These are phyloP conservation scores for Irpex rosettiformis DNA, from an alignment of 1,284 basidiomycete species.

Conservation along the genomic window DNA sequence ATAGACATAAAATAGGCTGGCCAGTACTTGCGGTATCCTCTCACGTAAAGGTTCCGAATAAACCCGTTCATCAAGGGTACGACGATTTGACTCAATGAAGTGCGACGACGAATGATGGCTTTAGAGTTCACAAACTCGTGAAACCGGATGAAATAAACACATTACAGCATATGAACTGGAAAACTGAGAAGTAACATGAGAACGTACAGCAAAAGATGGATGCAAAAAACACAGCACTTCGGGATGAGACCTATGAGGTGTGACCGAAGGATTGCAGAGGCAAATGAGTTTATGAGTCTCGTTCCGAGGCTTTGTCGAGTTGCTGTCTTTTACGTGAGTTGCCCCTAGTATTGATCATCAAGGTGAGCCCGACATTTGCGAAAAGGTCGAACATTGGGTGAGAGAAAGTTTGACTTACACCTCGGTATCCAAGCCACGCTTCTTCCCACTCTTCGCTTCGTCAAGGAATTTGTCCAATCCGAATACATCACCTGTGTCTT, in stretches of 20 bases:
- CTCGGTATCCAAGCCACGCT: constrained; percentile 80
- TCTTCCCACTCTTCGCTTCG: constrained; percentile 92
- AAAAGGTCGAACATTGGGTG: neutral
- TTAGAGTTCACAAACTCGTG: neutral
- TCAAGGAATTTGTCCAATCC: constrained; percentile 97
- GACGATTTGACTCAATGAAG: neutral
- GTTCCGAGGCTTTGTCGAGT: constrained; percentile 61
- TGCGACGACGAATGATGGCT: neutral
- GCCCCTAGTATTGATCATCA: constrained; percentile 31
- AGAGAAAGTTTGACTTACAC: constrained; percentile 45
- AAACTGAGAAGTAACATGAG: constrained; percentile 1
- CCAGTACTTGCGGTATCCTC: neutral
- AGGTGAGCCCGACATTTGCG: constrained; percentile 9
- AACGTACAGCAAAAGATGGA: constrained; percentile 5
- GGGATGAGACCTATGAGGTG: constrained; percentile 1
- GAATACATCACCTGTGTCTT: constrained; percentile 96
- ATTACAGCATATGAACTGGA: neutral
- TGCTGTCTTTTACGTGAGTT: constrained; percentile 71
- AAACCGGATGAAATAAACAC: neutral
- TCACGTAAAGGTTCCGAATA: neutral
- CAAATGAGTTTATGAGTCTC: constrained; percentile 33
- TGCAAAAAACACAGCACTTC: neutral
- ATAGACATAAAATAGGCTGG: neutral
- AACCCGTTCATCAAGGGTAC: constrained; percentile 1
- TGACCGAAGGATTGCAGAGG: constrained; percentile 2